Conservation (phyloP, 2,329 filamentous ascomycete species). For the Pseudonectria foliicola region DNA sequence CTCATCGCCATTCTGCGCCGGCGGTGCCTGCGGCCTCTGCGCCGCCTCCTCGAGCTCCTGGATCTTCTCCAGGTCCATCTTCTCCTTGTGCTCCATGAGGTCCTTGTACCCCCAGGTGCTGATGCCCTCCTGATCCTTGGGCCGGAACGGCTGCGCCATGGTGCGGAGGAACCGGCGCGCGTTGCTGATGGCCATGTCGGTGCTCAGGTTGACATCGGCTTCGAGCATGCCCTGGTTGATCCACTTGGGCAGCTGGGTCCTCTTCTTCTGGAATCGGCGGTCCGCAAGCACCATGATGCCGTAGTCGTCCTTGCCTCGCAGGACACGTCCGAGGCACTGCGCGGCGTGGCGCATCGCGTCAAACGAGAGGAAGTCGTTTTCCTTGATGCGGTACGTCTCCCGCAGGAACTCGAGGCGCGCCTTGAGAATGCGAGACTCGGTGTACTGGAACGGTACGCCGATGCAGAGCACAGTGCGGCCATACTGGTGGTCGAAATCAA, state of each 20-base stretch:
- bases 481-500: constrained; percentile 99
- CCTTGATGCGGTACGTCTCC: constrained; percentile 92
- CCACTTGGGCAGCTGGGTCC: constrained; percentile 89
- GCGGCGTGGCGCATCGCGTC: constrained; percentile 99
- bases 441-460: constrained; percentile 97
- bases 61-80: constrained; percentile 62
- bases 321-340: constrained; percentile 88
- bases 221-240: constrained; percentile 84
- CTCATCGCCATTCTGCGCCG: constrained; percentile 25
- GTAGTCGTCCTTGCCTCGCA: constrained; percentile 96
- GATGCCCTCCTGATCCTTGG: constrained; percentile 81
- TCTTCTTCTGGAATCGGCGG: constrained; percentile 86
- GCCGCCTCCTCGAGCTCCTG: constrained; percentile 47
- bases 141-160: constrained; percentile 86
- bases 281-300: constrained; percentile 99
- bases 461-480: constrained; percentile 93
- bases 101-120: constrained; percentile 85
- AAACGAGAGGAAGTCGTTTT: constrained; percentile 97
- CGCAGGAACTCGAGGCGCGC: constrained; percentile 92
- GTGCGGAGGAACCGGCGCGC: constrained; percentile 83
- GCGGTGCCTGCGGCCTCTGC: constrained; percentile 18
- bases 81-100: constrained; percentile 69
- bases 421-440: constrained; percentile 93
- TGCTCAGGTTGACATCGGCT: constrained; percentile 81
- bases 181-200: constrained; percentile 86